These are phyloP conservation scores for Pseudohalonectria lignicola DNA, from an alignment of 2,329 filamentous ascomycete species.

Conservation along the genomic window DNA sequence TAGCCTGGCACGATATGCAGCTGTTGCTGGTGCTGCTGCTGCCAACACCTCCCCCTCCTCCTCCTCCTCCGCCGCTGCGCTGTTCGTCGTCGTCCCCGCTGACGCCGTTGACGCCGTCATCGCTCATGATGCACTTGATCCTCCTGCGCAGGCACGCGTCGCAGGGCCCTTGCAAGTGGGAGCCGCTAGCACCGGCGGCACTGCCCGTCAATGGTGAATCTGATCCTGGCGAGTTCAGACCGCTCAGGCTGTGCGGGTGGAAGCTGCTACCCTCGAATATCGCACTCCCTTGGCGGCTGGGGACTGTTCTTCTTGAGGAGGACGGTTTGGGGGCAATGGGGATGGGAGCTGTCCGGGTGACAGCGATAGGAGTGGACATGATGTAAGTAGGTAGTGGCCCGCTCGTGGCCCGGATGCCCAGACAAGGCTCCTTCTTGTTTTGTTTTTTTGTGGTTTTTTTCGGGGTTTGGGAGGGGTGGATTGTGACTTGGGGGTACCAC, in stretches of 20 bases:
- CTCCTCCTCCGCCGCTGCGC: conserved; percentile 8
- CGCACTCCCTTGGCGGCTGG: conserved; percentile 35
- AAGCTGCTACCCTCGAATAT: conserved; percentile 30
- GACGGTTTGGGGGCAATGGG: conserved; percentile 51
- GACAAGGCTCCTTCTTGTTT: neutral
- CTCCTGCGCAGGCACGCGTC: conserved; percentile 66
- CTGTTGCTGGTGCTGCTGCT: conserved; percentile 14
- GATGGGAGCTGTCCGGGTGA: conserved; percentile 53
- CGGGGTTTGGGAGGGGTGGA: too few species aligned
- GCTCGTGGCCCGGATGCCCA: too few species aligned
- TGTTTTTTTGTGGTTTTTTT: too few species aligned
- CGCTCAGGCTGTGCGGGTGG: conserved; percentile 37
- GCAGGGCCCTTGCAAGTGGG: too few species aligned
- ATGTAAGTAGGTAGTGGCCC: conserved; percentile 14
- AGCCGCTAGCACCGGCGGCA: too few species aligned
- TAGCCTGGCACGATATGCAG: conserved; percentile 69
- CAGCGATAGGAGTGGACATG: conserved; percentile 43
- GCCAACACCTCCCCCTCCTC: too few species aligned
- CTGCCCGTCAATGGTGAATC: conserved; percentile 29
- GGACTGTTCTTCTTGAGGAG: conserved; percentile 24
- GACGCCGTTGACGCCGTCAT: too few species aligned
- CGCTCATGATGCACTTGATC: conserved; percentile 62
- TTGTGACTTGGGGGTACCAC: too few species aligned
- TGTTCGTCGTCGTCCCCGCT: conserved; percentile 42
- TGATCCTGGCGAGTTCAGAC: conserved; percentile 41